Percentiles rank a stretch among this genome's conserved stretches.
These are phyloP conservation scores for Apiospora arundinis DNA, from an alignment of 2,329 filamentous ascomycete genomes.

Conservation along the genomic window DNA sequence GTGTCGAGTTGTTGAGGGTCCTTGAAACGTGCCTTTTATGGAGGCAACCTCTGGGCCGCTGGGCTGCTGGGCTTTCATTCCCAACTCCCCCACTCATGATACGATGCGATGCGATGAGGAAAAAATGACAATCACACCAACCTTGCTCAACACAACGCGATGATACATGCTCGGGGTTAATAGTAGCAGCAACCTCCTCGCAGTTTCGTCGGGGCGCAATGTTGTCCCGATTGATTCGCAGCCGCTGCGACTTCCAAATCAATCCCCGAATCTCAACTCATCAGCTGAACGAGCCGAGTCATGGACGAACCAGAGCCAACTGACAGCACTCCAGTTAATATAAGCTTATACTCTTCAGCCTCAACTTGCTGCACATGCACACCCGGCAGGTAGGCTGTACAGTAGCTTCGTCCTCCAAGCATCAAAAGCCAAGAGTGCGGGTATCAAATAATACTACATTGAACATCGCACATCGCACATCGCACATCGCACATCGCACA, in stretches of 20 bases:
- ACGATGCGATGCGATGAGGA: background rate
- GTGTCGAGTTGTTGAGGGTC: background rate
- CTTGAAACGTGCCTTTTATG: slow-evolving; percentile 4
- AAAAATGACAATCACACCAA: background rate
- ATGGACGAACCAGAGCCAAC: background rate
- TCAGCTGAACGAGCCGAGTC: background rate
- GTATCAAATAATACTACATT: background rate
- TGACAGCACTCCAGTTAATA: slow-evolving; percentile 11
- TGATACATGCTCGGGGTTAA: background rate
- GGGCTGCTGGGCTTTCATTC: no score
- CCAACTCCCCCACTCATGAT: background rate
- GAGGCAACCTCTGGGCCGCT: no score
- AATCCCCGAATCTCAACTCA: background rate
- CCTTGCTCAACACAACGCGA: background rate
- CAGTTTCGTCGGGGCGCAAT: background rate
- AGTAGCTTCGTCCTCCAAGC: background rate
- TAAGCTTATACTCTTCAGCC: slow-evolving; percentile 1
- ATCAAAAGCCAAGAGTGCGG: slow-evolving; percentile 11
- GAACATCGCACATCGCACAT: no score
- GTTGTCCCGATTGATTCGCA: background rate
- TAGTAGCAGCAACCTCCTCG: background rate
- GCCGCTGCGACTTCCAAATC: background rate
- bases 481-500: no score
- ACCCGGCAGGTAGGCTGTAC: background rate
- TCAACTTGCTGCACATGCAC: background rate